A percentile compares a stretch with the other conserved stretches of the same genome.
Evolutionary conservation across 192 early-diverging fungal species (phyloP).

Genomic region (Chytriomyces hyalinus): DNA sequence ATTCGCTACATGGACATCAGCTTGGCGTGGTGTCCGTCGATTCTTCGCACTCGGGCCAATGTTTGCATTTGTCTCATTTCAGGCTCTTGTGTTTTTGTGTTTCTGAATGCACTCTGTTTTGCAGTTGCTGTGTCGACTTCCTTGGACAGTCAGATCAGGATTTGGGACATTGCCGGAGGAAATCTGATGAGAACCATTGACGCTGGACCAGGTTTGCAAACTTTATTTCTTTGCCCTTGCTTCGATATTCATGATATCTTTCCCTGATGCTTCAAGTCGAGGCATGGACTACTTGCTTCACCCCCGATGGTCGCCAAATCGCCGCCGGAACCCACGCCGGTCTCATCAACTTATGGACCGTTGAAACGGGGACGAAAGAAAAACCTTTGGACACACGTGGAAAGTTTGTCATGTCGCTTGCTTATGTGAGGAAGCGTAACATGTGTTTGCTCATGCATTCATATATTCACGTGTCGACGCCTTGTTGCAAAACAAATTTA

Average conservation of each 20-base stretch:
- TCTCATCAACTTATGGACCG: slow-evolving; percentile 71
- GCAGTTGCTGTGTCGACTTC: slow-evolving; percentile 76
- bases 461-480: not conserved
- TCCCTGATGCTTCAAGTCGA: slow-evolving; percentile 53
- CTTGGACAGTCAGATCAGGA: slow-evolving; percentile 75
- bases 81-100: not conserved
- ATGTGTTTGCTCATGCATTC: not conserved
- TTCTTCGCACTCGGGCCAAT: slow-evolving; percentile 59
- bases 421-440: slow-evolving; percentile 63
- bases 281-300: slow-evolving; percentile 75
- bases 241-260: not conserved
- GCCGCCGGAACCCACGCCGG: slow-evolving; percentile 78
- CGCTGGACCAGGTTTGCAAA: slow-evolving; percentile 58
- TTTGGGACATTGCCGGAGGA: slow-evolving; percentile 73
- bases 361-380: slow-evolving; percentile 72
- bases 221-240: not conserved
- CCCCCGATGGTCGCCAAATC: slow-evolving; percentile 73
- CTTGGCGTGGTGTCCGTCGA: slow-evolving; percentile 80
- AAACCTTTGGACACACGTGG: slow-evolving; percentile 68
- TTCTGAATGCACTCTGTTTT: not conserved
- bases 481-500: slow-evolving; percentile 32
- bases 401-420: slow-evolving; percentile 81
- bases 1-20: slow-evolving; percentile 75
- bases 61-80: slow-evolving; percentile 29
- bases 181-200: slow-evolving; percentile 65